Evolutionary conservation across 1,284 basidiomycete species (phyloP).

Genomic region (Pterulicium gracile): DNA sequence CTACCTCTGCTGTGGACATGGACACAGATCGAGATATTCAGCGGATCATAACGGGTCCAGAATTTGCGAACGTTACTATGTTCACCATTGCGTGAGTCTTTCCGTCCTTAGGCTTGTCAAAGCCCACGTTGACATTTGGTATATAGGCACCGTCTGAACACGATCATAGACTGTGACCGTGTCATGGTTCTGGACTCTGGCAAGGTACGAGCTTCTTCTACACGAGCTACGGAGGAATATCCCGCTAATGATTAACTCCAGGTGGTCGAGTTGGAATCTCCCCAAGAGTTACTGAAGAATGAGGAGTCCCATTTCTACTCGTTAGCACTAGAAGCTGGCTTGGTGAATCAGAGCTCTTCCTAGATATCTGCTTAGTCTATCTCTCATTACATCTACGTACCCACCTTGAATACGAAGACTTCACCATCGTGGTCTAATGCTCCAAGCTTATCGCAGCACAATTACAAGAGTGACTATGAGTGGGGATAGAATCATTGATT

Average conservation of each 20-base stretch:
- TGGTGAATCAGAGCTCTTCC: conserved; percentile 21
- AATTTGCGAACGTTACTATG: conserved; percentile 66
- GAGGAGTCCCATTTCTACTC: conserved; percentile 45
- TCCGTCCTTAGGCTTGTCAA: conserved; percentile 4
- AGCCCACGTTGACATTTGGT: conserved; percentile 1
- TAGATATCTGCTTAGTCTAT: too few relatives aligned
- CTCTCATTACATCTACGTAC: too few relatives aligned
- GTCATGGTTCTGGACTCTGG: conserved; percentile 82
- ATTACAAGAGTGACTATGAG: too few relatives aligned
- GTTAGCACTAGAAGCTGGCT: conserved; percentile 45
- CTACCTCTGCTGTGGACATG: conserved; percentile 78
- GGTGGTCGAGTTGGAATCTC: conserved; percentile 68
- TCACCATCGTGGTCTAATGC: too few relatives aligned
- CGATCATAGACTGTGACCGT: conserved; percentile 80
- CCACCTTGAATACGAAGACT: too few relatives aligned
- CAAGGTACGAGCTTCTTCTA: conserved; percentile 29
- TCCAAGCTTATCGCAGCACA: too few relatives aligned
- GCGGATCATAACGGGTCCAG: conserved; percentile 64
- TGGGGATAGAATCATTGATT: too few relatives aligned
- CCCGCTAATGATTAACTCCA: conserved; percentile 13
- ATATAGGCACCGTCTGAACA: conserved; percentile 76
- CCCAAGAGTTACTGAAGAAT: conserved; percentile 47
- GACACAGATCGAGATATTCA: conserved; percentile 86
- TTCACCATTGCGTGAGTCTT: conserved; percentile 67
- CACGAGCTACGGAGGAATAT: conserved; percentile 1